phyloP scores from a whole-genome alignment of 2,329 filamentous ascomycete species.

The Botryotinia calthae region DNA sequence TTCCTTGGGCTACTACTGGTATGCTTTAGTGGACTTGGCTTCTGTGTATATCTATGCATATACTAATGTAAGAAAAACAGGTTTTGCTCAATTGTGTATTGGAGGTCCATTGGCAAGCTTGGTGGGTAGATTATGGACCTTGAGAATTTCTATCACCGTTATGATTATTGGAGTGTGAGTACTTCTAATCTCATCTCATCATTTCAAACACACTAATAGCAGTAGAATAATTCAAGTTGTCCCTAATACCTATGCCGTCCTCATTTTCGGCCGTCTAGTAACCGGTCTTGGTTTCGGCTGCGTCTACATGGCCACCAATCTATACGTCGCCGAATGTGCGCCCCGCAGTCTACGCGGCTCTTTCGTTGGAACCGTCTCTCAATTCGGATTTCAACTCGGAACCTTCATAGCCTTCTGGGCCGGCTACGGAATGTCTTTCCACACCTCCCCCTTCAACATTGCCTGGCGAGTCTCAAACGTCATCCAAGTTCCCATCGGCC shows the following conservation, averaged over 20 bases:
- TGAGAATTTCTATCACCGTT: slow-evolving; percentile 42
- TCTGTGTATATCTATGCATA: neutral
- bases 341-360: slow-evolving; percentile 42
- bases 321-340: slow-evolving; percentile 45
- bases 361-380: slow-evolving; percentile 43
- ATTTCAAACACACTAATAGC: neutral
- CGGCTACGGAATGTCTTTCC: slow-evolving; percentile 46
- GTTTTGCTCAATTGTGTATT: slow-evolving; percentile 42
- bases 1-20: slow-evolving; percentile 45
- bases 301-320: slow-evolving; percentile 44
- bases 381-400: slow-evolving; percentile 46
- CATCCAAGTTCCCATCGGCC: slow-evolving; percentile 44
- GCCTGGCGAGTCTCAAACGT: slow-evolving; percentile 45
- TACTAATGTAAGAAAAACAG: slow-evolving; percentile 23
- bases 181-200: neutral
- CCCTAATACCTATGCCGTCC: slow-evolving; percentile 44
- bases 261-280: slow-evolving; percentile 43
- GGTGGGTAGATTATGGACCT: slow-evolving; percentile 43
- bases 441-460: slow-evolving; percentile 43
- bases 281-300: slow-evolving; percentile 44
- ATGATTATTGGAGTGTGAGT: slow-evolving; percentile 43
- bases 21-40: neutral
- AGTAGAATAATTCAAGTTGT: slow-evolving; percentile 42
- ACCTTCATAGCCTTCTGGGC: slow-evolving; percentile 46
- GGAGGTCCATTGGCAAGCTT: slow-evolving; percentile 42